A percentile compares a stretch with the other conserved stretches of the same genome.
Evolutionary conservation across 768 basidiomycete genomes (phyloP).

Genomic region (Cubamyces lactineus): DNA sequence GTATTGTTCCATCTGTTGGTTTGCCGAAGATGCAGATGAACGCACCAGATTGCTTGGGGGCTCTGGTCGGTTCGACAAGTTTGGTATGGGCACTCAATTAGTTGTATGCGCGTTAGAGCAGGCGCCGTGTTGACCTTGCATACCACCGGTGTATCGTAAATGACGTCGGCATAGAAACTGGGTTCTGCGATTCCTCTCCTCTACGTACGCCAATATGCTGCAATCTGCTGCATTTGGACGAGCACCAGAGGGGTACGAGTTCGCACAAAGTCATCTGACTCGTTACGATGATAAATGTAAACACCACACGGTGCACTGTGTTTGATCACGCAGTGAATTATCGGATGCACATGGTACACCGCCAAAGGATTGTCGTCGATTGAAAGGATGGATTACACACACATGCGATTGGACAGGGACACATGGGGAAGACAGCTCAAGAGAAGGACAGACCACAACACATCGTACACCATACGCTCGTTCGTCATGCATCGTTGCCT

Average conservation of each 20-base stretch:
- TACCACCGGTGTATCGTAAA: background rate
- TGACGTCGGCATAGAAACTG: background rate
- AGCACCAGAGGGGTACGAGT: too few species aligned
- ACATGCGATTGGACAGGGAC: constrained; percentile 20
- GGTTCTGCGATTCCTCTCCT: background rate
- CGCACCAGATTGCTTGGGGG: background rate
- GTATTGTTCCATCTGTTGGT: too few species aligned
- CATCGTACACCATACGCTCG: constrained; percentile 28
- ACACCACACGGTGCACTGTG: too few species aligned
- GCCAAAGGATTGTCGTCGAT: constrained; percentile 19
- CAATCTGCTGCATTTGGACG: too few species aligned
- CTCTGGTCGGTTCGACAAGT: background rate
- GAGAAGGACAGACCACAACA: constrained; percentile 25
- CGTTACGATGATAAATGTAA: too few species aligned
- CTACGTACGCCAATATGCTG: too few species aligned
- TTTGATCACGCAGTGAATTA: too few species aligned
- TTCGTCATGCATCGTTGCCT: constrained; percentile 18
- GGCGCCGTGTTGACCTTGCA: background rate
- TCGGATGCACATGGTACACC: background rate
- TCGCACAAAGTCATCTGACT: too few species aligned
- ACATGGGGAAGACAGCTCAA: constrained; percentile 20
- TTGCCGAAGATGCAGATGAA: too few species aligned
- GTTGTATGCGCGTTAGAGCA: background rate
- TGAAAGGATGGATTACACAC: constrained; percentile 22
- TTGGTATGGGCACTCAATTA: background rate